phyloP scores from a whole-genome alignment of 495 filamentous ascomycete genomes.

The Lasiosphaeriaceae sp. region DNA sequence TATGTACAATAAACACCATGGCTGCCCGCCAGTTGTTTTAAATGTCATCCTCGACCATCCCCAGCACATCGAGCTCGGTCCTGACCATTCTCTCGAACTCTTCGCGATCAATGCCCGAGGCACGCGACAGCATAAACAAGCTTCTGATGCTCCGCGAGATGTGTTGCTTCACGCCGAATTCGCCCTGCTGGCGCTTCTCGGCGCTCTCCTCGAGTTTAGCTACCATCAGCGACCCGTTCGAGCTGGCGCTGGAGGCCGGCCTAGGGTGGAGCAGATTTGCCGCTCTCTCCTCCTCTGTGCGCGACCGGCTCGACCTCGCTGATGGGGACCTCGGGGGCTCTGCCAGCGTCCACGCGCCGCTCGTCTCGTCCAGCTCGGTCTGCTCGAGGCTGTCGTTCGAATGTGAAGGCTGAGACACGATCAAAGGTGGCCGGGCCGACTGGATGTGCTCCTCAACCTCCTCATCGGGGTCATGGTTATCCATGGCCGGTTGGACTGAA shows the following conservation, averaged over 20 bases:
- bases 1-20: background rate
- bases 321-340: constrained; percentile 38
- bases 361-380: constrained; percentile 21
- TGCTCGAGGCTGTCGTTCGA: constrained; percentile 14
- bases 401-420: constrained; percentile 22
- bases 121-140: constrained; percentile 74
- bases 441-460: constrained; percentile 31
- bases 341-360: constrained; percentile 34
- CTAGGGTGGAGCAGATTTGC: constrained; percentile 39
- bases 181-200: constrained; percentile 60
- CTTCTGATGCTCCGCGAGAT: constrained; percentile 85
- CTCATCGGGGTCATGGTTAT: constrained; percentile 77
- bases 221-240: constrained; percentile 53
- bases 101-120: constrained; percentile 72
- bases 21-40: background rate
- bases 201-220: constrained; percentile 64
- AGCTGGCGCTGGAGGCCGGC: constrained; percentile 51
- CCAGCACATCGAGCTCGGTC: constrained; percentile 74
- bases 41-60: constrained; percentile 66
- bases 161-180: constrained; percentile 84
- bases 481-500: constrained; percentile 85
- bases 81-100: constrained; percentile 81
- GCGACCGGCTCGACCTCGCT: constrained; percentile 23
- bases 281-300: constrained; percentile 22
- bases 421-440: constrained; percentile 34